Percentiles rank a stretch among this genome's conserved stretches.
phyloP scores from a whole-genome alignment of 306 rosid species.

The Cucumis cinereus region DNA sequence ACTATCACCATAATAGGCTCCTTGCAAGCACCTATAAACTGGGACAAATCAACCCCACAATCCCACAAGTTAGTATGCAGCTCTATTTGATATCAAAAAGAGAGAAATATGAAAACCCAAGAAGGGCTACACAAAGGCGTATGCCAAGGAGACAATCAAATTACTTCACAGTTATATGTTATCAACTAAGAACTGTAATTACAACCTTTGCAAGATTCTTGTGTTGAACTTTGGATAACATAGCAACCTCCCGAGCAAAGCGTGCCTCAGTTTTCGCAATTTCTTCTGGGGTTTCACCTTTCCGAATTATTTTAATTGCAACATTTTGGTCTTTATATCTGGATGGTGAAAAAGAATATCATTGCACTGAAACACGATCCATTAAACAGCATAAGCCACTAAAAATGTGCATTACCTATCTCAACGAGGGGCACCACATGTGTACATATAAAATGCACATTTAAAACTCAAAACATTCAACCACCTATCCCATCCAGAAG shows the following conservation, averaged over 20 bases:
- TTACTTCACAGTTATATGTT: neutral
- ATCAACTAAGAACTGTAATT: neutral
- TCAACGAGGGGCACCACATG: neutral
- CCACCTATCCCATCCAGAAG: neutral
- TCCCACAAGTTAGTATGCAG: constrained; percentile 17
- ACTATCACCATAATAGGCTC: constrained; percentile 71
- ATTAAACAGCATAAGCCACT: neutral
- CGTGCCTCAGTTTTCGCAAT: constrained; percentile 53
- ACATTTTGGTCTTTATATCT: constrained; percentile 46
- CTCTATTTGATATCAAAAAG: neutral
- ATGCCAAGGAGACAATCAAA: neutral
- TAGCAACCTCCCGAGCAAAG: constrained; percentile 74
- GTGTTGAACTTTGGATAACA: constrained; percentile 88
- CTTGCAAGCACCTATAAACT: constrained; percentile 74
- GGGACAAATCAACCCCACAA: constrained; percentile 17
- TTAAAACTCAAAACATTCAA: neutral
- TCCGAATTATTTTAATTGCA: constrained; percentile 34
- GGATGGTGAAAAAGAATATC: constrained; percentile 8
- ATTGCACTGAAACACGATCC: neutral
- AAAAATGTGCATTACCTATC: neutral
- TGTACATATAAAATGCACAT: neutral
- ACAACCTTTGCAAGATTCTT: constrained; percentile 81
- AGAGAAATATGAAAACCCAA: neutral
- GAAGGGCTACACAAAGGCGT: neutral
- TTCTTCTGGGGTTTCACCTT: constrained; percentile 38